Conservation (phyloP, 2,329 filamentous ascomycete genomes). For the Neonectria punicea region DNA sequence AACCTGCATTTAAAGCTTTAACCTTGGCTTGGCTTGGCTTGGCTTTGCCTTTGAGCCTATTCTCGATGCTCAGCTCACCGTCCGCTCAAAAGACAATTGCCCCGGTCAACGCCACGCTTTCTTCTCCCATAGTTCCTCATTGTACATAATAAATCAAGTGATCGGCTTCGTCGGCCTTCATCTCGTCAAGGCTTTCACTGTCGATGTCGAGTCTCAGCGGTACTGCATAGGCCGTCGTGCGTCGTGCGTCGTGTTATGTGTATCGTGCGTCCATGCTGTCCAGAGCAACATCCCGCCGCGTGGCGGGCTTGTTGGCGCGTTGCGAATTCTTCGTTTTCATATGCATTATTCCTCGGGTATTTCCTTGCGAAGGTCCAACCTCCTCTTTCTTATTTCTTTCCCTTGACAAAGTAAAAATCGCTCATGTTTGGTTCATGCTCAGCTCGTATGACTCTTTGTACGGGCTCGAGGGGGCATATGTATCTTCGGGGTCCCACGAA, state of each 20-base stretch:
- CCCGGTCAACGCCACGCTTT: slow-evolving; percentile 34
- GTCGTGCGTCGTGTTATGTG: slow-evolving; percentile 15
- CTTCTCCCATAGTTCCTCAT: slow-evolving; percentile 18
- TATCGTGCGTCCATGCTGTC: slow-evolving; percentile 14
- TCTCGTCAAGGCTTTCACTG: slow-evolving; percentile 4
- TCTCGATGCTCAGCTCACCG: not conserved
- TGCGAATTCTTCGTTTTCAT: not conserved
- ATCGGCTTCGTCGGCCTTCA: slow-evolving; percentile 12
- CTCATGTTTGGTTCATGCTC: slow-evolving; percentile 66
- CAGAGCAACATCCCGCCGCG: slow-evolving; percentile 7
- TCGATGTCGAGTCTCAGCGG: slow-evolving; percentile 14
- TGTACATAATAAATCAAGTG: slow-evolving; percentile 30
- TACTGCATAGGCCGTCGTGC: slow-evolving; percentile 14
- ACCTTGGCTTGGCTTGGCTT: not conserved
- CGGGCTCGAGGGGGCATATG: slow-evolving; percentile 48
- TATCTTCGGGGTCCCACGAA: slow-evolving; percentile 57
- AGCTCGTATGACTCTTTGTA: slow-evolving; percentile 63
- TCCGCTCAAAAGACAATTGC: slow-evolving; percentile 16
- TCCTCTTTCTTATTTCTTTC: slow-evolving; percentile 17
- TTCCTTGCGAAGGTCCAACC: slow-evolving; percentile 14
- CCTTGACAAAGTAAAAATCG: not conserved
- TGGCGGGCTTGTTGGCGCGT: not conserved
- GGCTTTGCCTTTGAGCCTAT: slow-evolving; percentile 1
- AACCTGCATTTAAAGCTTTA: slow-evolving; percentile 6
- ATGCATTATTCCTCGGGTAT: slow-evolving; percentile 8